Percentiles rank a stretch among this genome's conserved stretches.
Conservation (phyloP, 2,329 filamentous ascomycete genomes). For the Colletotrichum scovillei region DNA sequence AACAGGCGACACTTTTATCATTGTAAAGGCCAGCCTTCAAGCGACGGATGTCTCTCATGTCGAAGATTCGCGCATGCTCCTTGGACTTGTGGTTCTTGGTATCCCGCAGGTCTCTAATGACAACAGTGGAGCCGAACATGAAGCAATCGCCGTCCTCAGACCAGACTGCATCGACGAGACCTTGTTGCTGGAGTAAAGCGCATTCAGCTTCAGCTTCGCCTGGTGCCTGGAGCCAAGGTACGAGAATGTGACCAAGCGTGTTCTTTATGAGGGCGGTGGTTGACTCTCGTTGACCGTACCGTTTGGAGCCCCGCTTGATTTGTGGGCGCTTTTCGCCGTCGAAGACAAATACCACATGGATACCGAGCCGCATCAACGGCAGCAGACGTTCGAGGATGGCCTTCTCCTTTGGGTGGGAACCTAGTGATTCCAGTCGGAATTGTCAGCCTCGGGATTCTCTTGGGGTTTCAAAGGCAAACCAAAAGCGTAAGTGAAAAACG, state of each 20-base stretch:
- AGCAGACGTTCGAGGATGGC: conserved; percentile 7
- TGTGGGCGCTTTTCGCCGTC: conserved; percentile 57
- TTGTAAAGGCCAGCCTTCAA: not conserved
- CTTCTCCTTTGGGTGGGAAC: not conserved
- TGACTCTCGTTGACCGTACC: not conserved
- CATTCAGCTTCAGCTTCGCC: conserved; percentile 62
- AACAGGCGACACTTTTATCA: not conserved
- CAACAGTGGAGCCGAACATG: conserved; percentile 57
- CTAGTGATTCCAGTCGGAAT: not conserved
- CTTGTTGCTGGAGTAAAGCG: conserved; percentile 52
- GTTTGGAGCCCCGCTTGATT: not conserved
- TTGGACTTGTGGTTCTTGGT: conserved; percentile 34
- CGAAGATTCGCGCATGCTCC: conserved; percentile 22
- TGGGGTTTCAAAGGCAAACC: too few relatives aligned
- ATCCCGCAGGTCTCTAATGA: conserved; percentile 44
- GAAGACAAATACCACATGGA: conserved; percentile 65
- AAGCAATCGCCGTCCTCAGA: conserved; percentile 58
- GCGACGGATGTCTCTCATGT: not conserved
- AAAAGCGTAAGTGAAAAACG: not conserved
- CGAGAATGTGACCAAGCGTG: conserved; percentile 49
- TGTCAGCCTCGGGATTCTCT: not conserved
- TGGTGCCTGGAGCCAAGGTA: conserved; percentile 56
- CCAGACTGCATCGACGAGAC: conserved; percentile 60
- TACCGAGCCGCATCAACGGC: conserved; percentile 58
- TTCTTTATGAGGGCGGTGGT: conserved; percentile 42